These are phyloP conservation scores for Theobroma grandiflorum DNA, from an alignment of 441 rosid species.

Conservation along the genomic window DNA sequence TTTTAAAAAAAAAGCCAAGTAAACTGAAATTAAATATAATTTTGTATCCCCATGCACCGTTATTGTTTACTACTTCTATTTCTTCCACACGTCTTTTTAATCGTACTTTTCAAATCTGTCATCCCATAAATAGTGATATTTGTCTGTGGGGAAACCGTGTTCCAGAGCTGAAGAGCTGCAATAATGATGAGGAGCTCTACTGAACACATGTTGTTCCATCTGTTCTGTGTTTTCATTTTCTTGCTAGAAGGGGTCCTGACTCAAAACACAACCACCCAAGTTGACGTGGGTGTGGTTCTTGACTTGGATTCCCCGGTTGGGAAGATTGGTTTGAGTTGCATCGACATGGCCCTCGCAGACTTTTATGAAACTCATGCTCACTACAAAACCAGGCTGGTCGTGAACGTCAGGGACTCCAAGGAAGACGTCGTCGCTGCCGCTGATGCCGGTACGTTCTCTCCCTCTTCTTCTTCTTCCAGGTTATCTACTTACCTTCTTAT, in stretches of 20 bases:
- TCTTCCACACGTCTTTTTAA: no score
- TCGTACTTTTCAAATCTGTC: background rate
- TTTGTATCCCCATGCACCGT: no score
- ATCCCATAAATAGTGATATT: background rate
- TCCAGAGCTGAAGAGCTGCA: background rate
- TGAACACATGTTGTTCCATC: background rate
- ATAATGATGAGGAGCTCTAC: background rate
- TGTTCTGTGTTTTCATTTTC: background rate
- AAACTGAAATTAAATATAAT: no score
- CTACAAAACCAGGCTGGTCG: constrained; percentile 37
- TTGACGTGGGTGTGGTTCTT: constrained; percentile 43
- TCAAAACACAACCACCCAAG: background rate
- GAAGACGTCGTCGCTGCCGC: constrained; percentile 43
- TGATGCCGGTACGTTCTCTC: constrained; percentile 37
- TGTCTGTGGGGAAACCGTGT: background rate
- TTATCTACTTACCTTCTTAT: background rate
- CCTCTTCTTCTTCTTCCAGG: background rate
- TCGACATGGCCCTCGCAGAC: constrained; percentile 42
- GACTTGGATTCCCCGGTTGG: constrained; percentile 36
- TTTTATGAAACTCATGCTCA: constrained; percentile 37
- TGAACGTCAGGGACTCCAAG: constrained; percentile 35
- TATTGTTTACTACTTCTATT: no score
- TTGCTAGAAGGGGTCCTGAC: background rate
- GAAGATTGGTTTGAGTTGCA: constrained; percentile 35
- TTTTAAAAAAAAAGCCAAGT: no score